Conservation (phyloP, 257 asterid species). For the Marsdenia floribunda region DNA sequence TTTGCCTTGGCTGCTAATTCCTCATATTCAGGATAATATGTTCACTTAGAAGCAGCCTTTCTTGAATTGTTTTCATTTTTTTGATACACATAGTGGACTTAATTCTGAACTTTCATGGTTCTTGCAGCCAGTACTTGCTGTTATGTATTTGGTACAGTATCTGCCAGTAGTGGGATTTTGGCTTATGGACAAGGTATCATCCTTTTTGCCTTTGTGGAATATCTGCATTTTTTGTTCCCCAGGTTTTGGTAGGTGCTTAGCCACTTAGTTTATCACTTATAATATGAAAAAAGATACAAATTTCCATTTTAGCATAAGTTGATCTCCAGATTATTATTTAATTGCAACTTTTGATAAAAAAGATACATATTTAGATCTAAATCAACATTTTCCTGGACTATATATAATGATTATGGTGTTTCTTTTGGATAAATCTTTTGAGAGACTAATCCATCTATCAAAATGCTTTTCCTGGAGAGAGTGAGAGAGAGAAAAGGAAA, state of each 20-base stretch:
- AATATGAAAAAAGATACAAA: too few species aligned
- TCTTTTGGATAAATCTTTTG: background rate
- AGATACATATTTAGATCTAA: background rate
- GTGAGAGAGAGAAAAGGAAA: background rate
- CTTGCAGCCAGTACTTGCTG: conserved; percentile 93
- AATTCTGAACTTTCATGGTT: conserved; percentile 11
- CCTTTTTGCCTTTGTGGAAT: background rate
- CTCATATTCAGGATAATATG: background rate
- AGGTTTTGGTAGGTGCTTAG: background rate
- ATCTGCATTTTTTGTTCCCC: background rate
- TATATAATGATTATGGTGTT: background rate
- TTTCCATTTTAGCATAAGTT: background rate
- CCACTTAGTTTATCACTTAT: background rate
- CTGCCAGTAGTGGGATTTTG: conserved; percentile 77
- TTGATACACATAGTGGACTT: background rate
- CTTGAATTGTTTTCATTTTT: background rate
- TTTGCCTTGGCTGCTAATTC: background rate
- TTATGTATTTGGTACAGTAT: conserved; percentile 88
- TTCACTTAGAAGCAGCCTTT: background rate
- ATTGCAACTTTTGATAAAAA: background rate
- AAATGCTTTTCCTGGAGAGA: background rate
- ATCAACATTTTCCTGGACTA: background rate
- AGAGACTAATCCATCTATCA: background rate
- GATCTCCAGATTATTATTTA: too few species aligned
- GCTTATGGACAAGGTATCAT: conserved; percentile 94